A percentile compares a stretch with the other conserved stretches of the same genome.
phyloP scores from a whole-genome alignment of 495 filamentous ascomycete genomes.

The Hypoxylon fragiforme region DNA sequence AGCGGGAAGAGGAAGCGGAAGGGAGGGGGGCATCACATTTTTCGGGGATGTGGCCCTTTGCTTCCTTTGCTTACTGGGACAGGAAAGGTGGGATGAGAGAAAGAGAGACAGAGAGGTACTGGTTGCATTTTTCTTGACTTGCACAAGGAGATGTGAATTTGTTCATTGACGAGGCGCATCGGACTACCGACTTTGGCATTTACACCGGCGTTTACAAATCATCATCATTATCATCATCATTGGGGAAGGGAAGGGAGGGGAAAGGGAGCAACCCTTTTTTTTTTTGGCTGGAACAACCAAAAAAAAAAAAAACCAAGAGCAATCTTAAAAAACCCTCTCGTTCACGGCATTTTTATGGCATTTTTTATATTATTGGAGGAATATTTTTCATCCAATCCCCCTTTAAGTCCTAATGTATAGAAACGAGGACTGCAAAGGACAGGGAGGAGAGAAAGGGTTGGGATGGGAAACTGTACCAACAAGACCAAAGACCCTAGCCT shows the following conservation, averaged over 20 bases:
- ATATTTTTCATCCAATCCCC: conserved; percentile 5
- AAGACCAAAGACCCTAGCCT: conserved; percentile 8
- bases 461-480: conserved; percentile 22
- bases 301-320: conserved; percentile 37
- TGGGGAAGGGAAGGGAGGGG: background rate
- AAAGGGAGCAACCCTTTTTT: too few species aligned
- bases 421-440: conserved; percentile 32
- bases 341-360: conserved; percentile 18
- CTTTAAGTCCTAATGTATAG: conserved; percentile 35
- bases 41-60: background rate
- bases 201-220: conserved; percentile 35
- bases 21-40: conserved; percentile 23
- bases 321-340: conserved; percentile 29
- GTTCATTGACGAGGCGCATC: conserved; percentile 31
- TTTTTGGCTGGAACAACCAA: conserved; percentile 21
- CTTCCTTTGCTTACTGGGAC: conserved; percentile 31
- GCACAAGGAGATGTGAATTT: conserved; percentile 28
- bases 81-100: conserved; percentile 25
- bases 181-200: conserved; percentile 36
- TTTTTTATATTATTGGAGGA: conserved; percentile 1
- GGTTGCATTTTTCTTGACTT: conserved; percentile 28
- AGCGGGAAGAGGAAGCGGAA: too few species aligned
- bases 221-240: background rate
- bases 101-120: too few species aligned
- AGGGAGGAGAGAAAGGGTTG: too few species aligned